Conservation (phyloP, 768 basidiomycete genomes). For the Lentinus tigrinus region DNA sequence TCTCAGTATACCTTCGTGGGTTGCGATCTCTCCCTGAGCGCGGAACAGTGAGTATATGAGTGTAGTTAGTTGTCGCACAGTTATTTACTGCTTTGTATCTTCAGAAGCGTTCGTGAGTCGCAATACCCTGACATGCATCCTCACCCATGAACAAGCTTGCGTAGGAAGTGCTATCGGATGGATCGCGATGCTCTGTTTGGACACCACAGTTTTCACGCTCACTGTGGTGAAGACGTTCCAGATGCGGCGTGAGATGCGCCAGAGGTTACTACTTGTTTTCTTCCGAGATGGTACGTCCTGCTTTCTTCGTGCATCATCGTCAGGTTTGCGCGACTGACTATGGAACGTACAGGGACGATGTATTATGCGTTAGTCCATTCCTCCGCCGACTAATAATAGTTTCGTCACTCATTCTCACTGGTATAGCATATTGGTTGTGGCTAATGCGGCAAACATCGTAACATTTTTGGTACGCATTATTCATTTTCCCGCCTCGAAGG, state of each 20-base stretch:
- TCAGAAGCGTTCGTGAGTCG: not conserved
- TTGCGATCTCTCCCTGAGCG: not conserved
- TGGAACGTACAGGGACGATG: not conserved
- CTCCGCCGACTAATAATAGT: not conserved
- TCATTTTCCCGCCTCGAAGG: not conserved
- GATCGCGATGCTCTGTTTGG: not conserved
- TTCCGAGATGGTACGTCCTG: constrained; percentile 1
- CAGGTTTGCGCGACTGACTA: not conserved
- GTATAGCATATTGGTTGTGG: not conserved
- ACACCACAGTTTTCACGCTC: not conserved
- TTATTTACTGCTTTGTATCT: not conserved
- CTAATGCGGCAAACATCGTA: not conserved
- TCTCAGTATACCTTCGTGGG: not conserved
- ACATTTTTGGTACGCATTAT: not conserved
- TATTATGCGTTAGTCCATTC: not conserved
- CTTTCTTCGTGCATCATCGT: not conserved
- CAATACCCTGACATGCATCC: not conserved
- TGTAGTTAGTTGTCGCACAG: no score
- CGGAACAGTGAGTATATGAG: not conserved
- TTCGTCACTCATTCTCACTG: not conserved
- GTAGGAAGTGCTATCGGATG: constrained; percentile 5
- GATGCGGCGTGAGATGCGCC: not conserved
- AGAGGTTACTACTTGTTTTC: not conserved
- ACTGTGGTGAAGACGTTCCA: not conserved
- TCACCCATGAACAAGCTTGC: not conserved